Percentiles rank a stretch among this genome's conserved stretches.
These are phyloP conservation scores for Marasmius fiardii DNA, from an alignment of 1,284 basidiomycete species.

Conservation along the genomic window DNA sequence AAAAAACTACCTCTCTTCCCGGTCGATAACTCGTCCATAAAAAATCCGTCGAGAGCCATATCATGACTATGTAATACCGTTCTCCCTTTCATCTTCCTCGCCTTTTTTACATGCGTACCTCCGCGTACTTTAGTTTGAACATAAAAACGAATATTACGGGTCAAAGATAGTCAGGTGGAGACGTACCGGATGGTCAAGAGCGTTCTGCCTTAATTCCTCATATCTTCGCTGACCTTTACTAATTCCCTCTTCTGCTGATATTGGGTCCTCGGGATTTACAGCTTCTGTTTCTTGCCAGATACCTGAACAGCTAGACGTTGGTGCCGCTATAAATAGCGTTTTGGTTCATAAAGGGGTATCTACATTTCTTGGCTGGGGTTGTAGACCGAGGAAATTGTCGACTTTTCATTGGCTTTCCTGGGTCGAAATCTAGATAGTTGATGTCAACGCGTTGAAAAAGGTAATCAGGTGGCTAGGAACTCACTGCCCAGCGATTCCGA, in stretches of 20 bases:
- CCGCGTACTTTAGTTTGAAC: slow-evolving; percentile 62
- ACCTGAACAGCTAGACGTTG: slow-evolving; percentile 85
- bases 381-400: slow-evolving; percentile 75
- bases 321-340: slow-evolving; percentile 84
- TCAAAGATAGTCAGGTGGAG: too few relatives aligned
- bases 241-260: slow-evolving; percentile 35
- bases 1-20: slow-evolving; percentile 64
- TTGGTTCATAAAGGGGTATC: slow-evolving; percentile 87
- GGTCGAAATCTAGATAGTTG: slow-evolving; percentile 52
- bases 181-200: slow-evolving; percentile 80
- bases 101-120: slow-evolving; percentile 50
- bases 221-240: slow-evolving; percentile 62
- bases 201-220: slow-evolving; percentile 46
- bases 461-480: slow-evolving; percentile 26
- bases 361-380: slow-evolving; percentile 37
- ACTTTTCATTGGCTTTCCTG: slow-evolving; percentile 61
- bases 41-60: slow-evolving; percentile 79
- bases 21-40: slow-evolving; percentile 86
- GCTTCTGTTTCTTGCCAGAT: slow-evolving; percentile 75
- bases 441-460: slow-evolving; percentile 32
- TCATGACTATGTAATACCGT: slow-evolving; percentile 79
- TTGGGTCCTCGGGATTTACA: slow-evolving; percentile 48
- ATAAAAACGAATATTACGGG: slow-evolving; percentile 4
- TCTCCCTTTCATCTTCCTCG: slow-evolving; percentile 53
- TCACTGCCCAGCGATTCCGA: slow-evolving; percentile 73